Conservation (phyloP, 306 rosid species). For the Begonia loranthoides region DNA sequence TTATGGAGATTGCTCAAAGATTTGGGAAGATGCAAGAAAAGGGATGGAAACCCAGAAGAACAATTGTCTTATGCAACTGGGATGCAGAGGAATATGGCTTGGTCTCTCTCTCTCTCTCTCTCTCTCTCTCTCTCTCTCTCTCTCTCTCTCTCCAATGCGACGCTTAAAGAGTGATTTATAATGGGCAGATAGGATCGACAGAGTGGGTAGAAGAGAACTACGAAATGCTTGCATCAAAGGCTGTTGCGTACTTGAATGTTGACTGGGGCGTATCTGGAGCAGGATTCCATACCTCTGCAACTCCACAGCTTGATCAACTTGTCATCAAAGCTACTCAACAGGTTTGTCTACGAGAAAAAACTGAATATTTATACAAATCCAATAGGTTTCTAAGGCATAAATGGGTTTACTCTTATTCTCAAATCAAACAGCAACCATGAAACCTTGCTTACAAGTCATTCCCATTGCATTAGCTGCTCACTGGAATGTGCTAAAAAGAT, state of each 20-base stretch:
- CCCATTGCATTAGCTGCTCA: too few relatives aligned
- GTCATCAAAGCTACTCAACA: conserved; percentile 44
- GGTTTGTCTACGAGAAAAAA: conserved; percentile 19
- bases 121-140: not conserved
- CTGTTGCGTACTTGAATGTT: conserved; percentile 66
- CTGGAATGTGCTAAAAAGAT: too few relatives aligned
- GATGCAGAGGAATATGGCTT: conserved; percentile 78
- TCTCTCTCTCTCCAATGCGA: conserved; percentile 1
- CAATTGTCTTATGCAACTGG: conserved; percentile 64
- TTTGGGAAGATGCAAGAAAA: conserved; percentile 40
- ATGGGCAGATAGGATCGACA: conserved; percentile 52
- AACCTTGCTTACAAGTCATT: too few relatives aligned
- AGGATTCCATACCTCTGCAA: conserved; percentile 34
- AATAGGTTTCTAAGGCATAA: too few relatives aligned
- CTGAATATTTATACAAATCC: too few relatives aligned
- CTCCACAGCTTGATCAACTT: conserved; percentile 72
- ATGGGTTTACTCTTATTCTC: too few relatives aligned
- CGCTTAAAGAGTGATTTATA: not conserved
- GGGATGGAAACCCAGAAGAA: conserved; percentile 72
- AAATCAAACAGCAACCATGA: too few relatives aligned
- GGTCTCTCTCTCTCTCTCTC: conserved; percentile 23
- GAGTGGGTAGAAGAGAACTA: conserved; percentile 82
- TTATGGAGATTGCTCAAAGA: conserved; percentile 42
- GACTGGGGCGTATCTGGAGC: conserved; percentile 42
- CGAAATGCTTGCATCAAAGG: conserved; percentile 53